Evolutionary conservation across 441 rosid genomes (phyloP), one percentile per base, ranked within the genome.

Genomic region (California macrophylla): DNA sequence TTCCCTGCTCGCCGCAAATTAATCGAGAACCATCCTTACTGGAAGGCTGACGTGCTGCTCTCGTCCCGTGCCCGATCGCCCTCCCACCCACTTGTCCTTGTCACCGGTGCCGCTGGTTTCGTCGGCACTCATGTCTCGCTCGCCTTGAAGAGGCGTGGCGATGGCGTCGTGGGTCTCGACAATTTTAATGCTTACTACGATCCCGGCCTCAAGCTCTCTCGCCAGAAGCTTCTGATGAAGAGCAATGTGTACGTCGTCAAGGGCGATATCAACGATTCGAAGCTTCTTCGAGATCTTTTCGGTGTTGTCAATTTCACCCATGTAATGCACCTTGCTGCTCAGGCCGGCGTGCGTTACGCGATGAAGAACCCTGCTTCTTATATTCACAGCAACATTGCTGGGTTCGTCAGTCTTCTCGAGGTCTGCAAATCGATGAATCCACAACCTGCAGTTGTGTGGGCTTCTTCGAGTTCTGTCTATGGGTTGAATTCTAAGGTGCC

Each of bases 321-420:
- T 64, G 96, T 94, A 15, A 90, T 90, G 99, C 99, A 94, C 76
- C 78, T 94, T 77, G 99, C 98, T 0, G 98, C 99, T 58, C 98
- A 94, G 76, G 99, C 99, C 52, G 99, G 99, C 23, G 99, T 94
- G 63, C 82, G 99, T 80, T 92, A 94, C 75, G 98, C 99, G 10
- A 92, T 90, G 98, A 87, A 94, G 73, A 94, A 94, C 67, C 99
- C 98, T 21, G 64, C 82, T 69, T 94, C 99, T 52, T 94, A 94
- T 63, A 88, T 94, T 20, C 97, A 92, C 66, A 94, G 99, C 69
- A 94, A 92, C 71, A 90, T 94, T 74, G 99, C 97, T 28, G 98
- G 99, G 66, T 73, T 94, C 66, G 99, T 94, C 54, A 94, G 69
- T 82, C 77, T 94, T 23, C 84, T 94, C 52, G 99, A 94, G 79